Percentiles rank a stretch among this genome's conserved stretches.
Evolutionary conservation across 345 rosid genomes (phyloP).

Genomic region (Excoecaria agallocha): DNA sequence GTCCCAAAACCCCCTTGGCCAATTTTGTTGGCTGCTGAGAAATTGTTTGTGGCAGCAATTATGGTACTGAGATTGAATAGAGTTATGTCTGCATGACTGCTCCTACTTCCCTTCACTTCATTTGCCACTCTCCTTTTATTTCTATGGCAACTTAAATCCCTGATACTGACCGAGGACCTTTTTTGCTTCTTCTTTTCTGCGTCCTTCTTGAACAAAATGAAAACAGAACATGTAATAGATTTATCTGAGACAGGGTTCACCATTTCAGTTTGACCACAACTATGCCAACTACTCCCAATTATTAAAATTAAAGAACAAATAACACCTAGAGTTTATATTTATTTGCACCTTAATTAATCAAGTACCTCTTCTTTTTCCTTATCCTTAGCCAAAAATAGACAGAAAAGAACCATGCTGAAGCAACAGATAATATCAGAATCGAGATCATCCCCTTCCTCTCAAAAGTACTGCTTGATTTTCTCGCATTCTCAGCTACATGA

Average conservation of each 20-base stretch:
- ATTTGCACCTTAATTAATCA: not conserved
- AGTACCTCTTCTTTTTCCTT: constrained; percentile 1
- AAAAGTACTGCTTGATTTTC: not conserved
- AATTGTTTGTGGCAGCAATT: not conserved
- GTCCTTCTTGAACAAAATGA: not conserved
- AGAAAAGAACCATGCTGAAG: too few relatives aligned
- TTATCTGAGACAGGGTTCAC: too few relatives aligned
- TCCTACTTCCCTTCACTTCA: not conserved
- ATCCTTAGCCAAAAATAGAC: not conserved
- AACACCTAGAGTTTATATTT: not conserved
- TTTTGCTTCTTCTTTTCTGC: not conserved
- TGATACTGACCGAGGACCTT: not conserved
- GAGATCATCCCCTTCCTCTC: not conserved
- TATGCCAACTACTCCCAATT: too few relatives aligned
- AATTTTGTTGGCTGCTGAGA: too few relatives aligned
- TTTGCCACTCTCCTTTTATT: not conserved
- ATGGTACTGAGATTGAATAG: constrained; percentile 9
- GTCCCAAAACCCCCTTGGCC: too few relatives aligned
- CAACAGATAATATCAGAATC: not conserved
- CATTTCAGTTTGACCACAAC: too few relatives aligned
- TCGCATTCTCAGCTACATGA: not conserved
- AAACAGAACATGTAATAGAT: not conserved
- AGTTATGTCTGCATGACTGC: not conserved
- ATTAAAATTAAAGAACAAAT: not conserved
- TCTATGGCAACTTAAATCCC: not conserved